Evolutionary conservation across 176 grass and related monocot species (phyloP).

Genomic region (Pontederia crassipes): DNA sequence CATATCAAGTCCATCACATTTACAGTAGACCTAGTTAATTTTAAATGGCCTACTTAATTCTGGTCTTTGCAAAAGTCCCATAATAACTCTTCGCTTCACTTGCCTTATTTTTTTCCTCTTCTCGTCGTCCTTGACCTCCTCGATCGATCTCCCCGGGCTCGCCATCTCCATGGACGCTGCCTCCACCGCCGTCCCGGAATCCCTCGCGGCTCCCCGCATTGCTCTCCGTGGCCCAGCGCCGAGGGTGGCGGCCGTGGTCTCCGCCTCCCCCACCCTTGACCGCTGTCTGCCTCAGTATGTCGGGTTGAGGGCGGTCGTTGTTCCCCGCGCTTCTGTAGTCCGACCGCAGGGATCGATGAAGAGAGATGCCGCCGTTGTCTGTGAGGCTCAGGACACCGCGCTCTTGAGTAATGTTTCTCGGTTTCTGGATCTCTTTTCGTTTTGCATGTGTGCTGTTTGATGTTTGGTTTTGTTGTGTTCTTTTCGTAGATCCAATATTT

Average conservation of each 20-base stretch:
- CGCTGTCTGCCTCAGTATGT: conserved; percentile 1
- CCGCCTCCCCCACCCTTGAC: neutral
- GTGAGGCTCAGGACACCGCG: conserved; percentile 13
- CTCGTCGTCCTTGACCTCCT: no score
- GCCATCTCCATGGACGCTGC: neutral
- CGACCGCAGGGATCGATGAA: neutral
- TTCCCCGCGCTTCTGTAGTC: neutral
- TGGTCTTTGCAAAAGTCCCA: neutral
- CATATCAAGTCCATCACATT: neutral
- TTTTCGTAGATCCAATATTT: neutral
- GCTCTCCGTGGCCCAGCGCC: neutral
- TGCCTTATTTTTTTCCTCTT: no score
- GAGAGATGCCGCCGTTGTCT: conserved; percentile 4
- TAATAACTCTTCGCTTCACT: neutral
- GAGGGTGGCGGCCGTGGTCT: neutral
- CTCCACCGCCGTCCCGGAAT: neutral
- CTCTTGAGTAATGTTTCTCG: conserved; percentile 2
- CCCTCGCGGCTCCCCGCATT: neutral
- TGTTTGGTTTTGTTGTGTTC: neutral
- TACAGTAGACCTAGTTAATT: no score
- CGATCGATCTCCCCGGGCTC: no score
- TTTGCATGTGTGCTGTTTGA: no score
- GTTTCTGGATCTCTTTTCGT: neutral
- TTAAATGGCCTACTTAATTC: no score
- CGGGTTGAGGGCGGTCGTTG: conserved; percentile 1